phyloP scores from a whole-genome alignment of 2,329 filamentous ascomycete genomes.

The Penicillium sp. region DNA sequence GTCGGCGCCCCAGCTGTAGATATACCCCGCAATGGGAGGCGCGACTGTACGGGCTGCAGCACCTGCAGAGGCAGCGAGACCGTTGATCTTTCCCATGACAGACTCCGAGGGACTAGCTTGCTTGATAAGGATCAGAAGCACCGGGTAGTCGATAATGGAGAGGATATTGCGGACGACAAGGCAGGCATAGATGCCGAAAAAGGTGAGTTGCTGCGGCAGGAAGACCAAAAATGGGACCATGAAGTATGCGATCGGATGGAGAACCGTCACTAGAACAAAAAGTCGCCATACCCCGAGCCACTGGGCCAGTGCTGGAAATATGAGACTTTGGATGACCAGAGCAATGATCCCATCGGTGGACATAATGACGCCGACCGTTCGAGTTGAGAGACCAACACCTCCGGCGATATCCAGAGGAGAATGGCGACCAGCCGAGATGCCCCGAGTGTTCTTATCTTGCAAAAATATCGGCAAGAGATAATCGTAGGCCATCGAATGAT shows the following conservation, averaged over 20 bases:
- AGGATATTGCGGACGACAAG: conserved; percentile 62
- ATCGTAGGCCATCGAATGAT: conserved; percentile 93
- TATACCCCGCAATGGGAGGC: conserved; percentile 62
- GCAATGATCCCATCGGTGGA: conserved; percentile 67
- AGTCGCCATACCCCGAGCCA: conserved; percentile 63
- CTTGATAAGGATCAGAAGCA: conserved; percentile 67
- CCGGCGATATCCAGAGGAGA: conserved; percentile 56
- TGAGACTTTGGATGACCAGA: conserved; percentile 65
- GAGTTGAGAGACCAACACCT: conserved; percentile 62
- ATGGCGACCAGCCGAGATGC: conserved; percentile 22
- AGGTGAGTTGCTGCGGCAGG: conserved; percentile 52
- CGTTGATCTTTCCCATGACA: conserved; percentile 66
- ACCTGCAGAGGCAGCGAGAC: conserved; percentile 66
- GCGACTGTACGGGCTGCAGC: conserved; percentile 66
- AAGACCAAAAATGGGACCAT: conserved; percentile 64
- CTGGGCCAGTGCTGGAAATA: conserved; percentile 63
- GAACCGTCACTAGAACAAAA: conserved; percentile 59
- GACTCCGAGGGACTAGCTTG: conserved; percentile 61
- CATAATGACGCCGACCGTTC: conserved; percentile 65
- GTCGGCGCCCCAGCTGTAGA: conserved; percentile 60
- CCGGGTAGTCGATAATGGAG: conserved; percentile 64
- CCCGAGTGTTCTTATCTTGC: conserved; percentile 58
- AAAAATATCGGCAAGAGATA: conserved; percentile 89
- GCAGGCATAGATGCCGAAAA: conserved; percentile 61
- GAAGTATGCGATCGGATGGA: conserved; percentile 65